Base-by-base conservation (phyloP, 2,329 filamentous ascomycete species). In the Fusarium decemcellulare region DNA sequence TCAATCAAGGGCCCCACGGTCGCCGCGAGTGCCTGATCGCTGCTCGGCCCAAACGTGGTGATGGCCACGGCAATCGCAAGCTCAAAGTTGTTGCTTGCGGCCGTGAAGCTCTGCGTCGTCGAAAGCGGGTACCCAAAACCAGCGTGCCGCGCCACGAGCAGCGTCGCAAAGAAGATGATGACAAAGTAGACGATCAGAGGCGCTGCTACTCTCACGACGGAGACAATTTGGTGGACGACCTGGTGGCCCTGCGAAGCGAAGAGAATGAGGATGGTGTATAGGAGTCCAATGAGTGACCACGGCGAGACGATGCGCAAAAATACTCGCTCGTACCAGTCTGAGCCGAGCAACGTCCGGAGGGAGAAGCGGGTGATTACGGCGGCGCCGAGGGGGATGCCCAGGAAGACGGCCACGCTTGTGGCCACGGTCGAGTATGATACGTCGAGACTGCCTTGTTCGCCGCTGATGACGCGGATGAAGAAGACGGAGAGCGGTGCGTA, bases 81-180 rank as follows among this genome's bases (percentile, higher is more conserved):
- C 82, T 97, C 94, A 74, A 97, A 97, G 77, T 97, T 97, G 76
- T 97, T 97, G 77, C 94, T 97, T 1, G 93, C 92, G 0, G 93
- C 95, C 0, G 93, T 97, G 74, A 97, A 96, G 76, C 92, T 94
- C 80, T 97, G 93, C 2, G 93, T 95, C 11, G 87, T 86, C 2
- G 87, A 86, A 1, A 94, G 77, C 37, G 86, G 85, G 76, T 97
- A 97, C 0, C 88, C 89, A 62, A 94, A 94, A 0, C 93, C 92
- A n/a, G 91, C 80, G n/a, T 84, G 86, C 51, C 86, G 84, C 4
- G 89, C 86, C 2, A 90, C 80, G 44, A 82, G 83, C 1, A 96
- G 82, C 0, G 93, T 96, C 3, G 84, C 73, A 50, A 89, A 88
- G 82, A 97, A 97, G 59, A 96, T 88, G 64, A 91, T 79, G 2